Evolutionary conservation across 352 stramenopile genomes (phyloP), one percentile per base, ranked within the genome.

Genomic region (Phytophthora macrochlamydospora): DNA sequence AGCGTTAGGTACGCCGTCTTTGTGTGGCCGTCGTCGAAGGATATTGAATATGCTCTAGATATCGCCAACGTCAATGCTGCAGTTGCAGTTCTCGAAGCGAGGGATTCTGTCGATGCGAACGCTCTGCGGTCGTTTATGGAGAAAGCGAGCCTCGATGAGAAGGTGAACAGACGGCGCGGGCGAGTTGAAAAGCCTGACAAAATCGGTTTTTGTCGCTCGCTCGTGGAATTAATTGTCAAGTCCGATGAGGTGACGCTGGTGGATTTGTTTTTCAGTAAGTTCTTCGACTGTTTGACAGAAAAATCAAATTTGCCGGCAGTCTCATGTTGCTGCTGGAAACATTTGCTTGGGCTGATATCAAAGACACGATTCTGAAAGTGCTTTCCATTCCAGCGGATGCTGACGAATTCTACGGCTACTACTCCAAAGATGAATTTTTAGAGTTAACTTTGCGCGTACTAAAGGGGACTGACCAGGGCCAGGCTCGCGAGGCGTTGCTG

Each of bases 291-390:
- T 14, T 33, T 59, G 37, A 9, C 53, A 33, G 24, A 40, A 60
- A 60, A 43, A 28, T 37, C 9, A 30, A 46, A 11, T 43, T 60
- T 5, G 46, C 14, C 1, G 13, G 12, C 14, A 38, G 24, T 4
- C 28, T 67, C 1, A 30, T 24, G 9, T 7, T 45, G 7, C 43
- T 67, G 12, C n/a, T 67, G n/a, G 14, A 24, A 28, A 49, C 12
- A 13, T 67, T 67, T 30, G 30, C 18, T 18, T 67, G 59, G 59
- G 35, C 31, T 14, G 51, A 55, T 9, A 44, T 60, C 12, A 42
- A 43, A 2, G 31, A 29, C 2, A 33, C 59, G 4, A 24, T 66
- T 30, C 0, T 59, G 2, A 49, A 4, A 4, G 44, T 4, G 12
- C 18, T 67, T 12, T 29, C 28, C 1, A 51, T 49, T 14, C 49